Percentiles rank a stretch among this genome's conserved stretches.
Evolutionary conservation across 2,329 filamentous ascomycete species (phyloP).

Genomic region (Hymenoscyphus repandus): DNA sequence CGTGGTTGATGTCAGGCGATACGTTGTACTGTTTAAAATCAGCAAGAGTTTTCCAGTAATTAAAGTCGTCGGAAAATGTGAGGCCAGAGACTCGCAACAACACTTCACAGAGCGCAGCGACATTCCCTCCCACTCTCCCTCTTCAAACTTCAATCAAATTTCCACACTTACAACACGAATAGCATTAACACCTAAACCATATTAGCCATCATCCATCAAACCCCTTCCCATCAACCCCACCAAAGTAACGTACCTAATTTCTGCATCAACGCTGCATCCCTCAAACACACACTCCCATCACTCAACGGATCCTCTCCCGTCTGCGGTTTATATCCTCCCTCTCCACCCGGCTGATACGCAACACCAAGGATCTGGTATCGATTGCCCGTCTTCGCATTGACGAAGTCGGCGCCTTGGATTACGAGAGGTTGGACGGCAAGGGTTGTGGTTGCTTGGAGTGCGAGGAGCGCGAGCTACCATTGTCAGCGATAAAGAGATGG

Average conservation of each 20-base stretch:
- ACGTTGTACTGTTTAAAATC: slow-evolving; percentile 47
- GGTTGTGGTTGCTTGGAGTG: slow-evolving; percentile 35
- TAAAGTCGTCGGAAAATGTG: too few relatives aligned
- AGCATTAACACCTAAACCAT: slow-evolving; percentile 49
- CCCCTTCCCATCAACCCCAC: slow-evolving; percentile 1
- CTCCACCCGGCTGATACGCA: slow-evolving; percentile 65
- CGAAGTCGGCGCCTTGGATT: slow-evolving; percentile 52
- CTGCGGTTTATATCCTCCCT: slow-evolving; percentile 53
- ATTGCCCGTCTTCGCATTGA: slow-evolving; percentile 53
- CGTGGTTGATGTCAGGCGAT: slow-evolving; percentile 60
- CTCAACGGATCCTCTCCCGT: slow-evolving; percentile 55
- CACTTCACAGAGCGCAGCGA: too few relatives aligned
- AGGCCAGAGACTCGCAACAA: too few relatives aligned
- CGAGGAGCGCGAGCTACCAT: slow-evolving; percentile 20
- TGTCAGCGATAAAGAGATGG: not conserved
- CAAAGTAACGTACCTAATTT: slow-evolving; percentile 39
- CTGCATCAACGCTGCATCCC: slow-evolving; percentile 63
- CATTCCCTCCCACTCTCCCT: not conserved
- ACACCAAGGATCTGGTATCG: slow-evolving; percentile 63
- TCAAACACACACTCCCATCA: slow-evolving; percentile 51
- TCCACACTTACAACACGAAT: slow-evolving; percentile 25
- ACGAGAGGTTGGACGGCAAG: slow-evolving; percentile 53
- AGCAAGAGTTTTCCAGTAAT: not conserved
- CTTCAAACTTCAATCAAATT: not conserved
- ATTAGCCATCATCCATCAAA: slow-evolving; percentile 3